These are phyloP conservation scores for Fusarium oligoseptatum DNA, from an alignment of 2,329 filamentous ascomycete species.

Conservation along the genomic window DNA sequence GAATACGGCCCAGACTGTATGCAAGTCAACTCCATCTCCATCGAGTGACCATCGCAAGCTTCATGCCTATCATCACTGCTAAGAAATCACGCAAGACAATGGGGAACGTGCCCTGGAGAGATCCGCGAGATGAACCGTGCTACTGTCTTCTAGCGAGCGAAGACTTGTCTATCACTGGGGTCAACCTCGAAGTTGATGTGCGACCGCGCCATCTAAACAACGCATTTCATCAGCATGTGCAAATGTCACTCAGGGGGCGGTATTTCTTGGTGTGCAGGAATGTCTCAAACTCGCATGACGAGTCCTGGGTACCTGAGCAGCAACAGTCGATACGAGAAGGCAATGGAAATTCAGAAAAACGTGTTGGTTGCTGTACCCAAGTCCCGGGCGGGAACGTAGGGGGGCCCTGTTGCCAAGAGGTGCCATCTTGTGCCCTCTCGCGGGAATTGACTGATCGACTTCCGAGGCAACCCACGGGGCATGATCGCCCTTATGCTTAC, in stretches of 20 bases:
- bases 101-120: conserved; percentile 61
- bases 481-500: background rate
- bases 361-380: background rate
- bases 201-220: conserved; percentile 25
- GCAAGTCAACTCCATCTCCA: conserved; percentile 79
- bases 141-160: conserved; percentile 78
- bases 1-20: conserved; percentile 74
- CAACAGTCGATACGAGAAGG: background rate
- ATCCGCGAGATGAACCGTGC: conserved; percentile 75
- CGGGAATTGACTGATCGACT: background rate
- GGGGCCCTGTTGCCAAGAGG: background rate
- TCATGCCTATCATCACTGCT: conserved; percentile 59
- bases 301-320: background rate
- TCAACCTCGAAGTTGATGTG: conserved; percentile 69
- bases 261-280: conserved; percentile 8
- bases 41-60: conserved; percentile 62
- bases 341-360: background rate
- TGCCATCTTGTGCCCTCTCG: background rate
- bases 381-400: background rate
- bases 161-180: conserved; percentile 79
- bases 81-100: conserved; percentile 72
- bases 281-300: background rate
- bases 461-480: background rate
- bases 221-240: background rate
- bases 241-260: background rate